Evolutionary conservation across 306 rosid genomes (phyloP).

Genomic region (Vigna unguiculata): DNA sequence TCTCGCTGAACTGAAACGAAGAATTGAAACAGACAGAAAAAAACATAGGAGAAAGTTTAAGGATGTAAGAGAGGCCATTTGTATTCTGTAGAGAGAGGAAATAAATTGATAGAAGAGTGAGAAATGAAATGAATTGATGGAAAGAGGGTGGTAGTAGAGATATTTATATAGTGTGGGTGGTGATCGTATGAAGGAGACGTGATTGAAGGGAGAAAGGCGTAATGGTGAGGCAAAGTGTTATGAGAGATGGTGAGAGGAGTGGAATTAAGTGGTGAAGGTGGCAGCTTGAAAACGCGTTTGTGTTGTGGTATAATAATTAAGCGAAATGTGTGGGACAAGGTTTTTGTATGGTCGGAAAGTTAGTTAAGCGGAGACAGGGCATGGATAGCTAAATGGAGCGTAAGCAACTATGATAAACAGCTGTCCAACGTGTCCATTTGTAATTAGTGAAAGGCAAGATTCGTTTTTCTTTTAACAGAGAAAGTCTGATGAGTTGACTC

Average conservation of each 20-base stretch:
- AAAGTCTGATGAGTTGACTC: too few relatives aligned
- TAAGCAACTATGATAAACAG: too few relatives aligned
- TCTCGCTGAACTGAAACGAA: constrained; percentile 41
- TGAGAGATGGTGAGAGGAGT: background rate
- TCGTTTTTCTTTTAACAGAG: too few relatives aligned
- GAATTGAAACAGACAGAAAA: constrained; percentile 27
- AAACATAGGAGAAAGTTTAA: constrained; percentile 10
- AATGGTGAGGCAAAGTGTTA: background rate
- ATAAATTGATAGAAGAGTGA: background rate
- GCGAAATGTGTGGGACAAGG: background rate
- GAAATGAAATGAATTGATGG: background rate
- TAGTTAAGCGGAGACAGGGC: constrained; percentile 25
- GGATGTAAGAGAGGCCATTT: constrained; percentile 41
- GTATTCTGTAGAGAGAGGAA: background rate
- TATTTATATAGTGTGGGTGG: constrained; percentile 18
- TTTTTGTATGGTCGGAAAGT: background rate
- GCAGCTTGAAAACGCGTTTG: constrained; percentile 36
- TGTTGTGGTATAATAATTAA: background rate
- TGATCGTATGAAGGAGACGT: too few relatives aligned
- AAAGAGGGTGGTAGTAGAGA: too few relatives aligned
- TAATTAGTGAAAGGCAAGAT: too few relatives aligned
- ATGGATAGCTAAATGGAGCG: constrained; percentile 36
- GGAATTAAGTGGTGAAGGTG: background rate
- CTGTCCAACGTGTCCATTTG: too few relatives aligned
- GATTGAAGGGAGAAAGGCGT: too few relatives aligned